Evolutionary conservation across 345 rosid species (phyloP), one percentile per base, ranked within the genome.

Genomic region (Boechera divaricarpa): DNA sequence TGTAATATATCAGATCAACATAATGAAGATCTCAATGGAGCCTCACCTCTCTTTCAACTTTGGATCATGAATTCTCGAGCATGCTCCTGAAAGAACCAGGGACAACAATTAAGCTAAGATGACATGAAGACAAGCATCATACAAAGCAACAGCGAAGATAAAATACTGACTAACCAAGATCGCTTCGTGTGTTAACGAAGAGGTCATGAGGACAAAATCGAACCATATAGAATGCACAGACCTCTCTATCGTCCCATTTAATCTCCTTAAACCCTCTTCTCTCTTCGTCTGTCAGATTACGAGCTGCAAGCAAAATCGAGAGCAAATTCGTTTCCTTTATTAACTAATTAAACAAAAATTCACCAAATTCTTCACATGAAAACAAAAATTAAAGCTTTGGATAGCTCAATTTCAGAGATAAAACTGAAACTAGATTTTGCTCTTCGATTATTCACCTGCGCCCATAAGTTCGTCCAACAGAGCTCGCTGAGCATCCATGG

Each of bases 391-490:
- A 53, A 29, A 42, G 66, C 39, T 31, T 52, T 28, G 3, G 26
- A 42, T 5, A 24, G 35, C 24, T 52, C 24, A 73, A 64, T 31
- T 53, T 55, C 0, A n/a, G 24, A 35, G n/a, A 26, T 70, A 0
- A 28, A 32, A 10, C 1, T 67, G 65, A 74, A 57, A 74, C 2
- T 38, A 61, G 47, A 67, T 67, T 15, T 47, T 57, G 41, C 7
- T 65, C n/a, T 10, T 60, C 21, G 67, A 53, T 6, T 7, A 66
- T 63, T 79, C 44, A 95, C 98, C 96, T 65, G 98, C 82, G 21
- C 99, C 99, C 98, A 95, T 95, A 49, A 95, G 98, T 81, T 92
- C 99, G 76, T 95, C 99, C 6, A 92, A 85, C 79, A 95, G 80
- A 72, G 99, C 99, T 77, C 99, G 85, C 70, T 92, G 99, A 54